A percentile compares a stretch with the other conserved stretches of the same genome.
Conservation (phyloP, 2,329 filamentous ascomycete species). For the Plenodomus biglobosus region DNA sequence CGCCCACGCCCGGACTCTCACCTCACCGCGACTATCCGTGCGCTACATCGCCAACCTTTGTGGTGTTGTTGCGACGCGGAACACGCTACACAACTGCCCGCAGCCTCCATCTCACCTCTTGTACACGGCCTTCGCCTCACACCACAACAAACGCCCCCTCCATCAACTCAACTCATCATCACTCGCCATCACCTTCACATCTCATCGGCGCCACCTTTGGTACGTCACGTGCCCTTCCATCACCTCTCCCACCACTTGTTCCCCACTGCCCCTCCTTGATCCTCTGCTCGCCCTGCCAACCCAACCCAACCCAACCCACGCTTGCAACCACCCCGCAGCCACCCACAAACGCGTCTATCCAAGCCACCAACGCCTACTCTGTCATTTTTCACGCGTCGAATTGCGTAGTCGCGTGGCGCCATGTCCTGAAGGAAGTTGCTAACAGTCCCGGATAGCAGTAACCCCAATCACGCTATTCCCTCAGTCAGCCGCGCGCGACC, state of each 20-base stretch:
- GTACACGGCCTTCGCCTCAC: slow-evolving; percentile 18
- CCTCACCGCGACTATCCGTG: slow-evolving; percentile 24
- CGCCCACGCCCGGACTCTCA: slow-evolving; percentile 15
- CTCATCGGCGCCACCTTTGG: slow-evolving; percentile 29
- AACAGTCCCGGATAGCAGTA: slow-evolving; percentile 16
- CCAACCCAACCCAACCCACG: slow-evolving; percentile 27
- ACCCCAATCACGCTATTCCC: slow-evolving; percentile 9
- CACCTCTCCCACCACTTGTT: slow-evolving; percentile 32
- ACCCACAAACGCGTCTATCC: slow-evolving; percentile 16
- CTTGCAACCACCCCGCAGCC: slow-evolving; percentile 12
- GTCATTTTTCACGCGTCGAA: slow-evolving; percentile 18
- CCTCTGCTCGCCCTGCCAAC: slow-evolving; percentile 15
- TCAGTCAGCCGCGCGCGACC: slow-evolving; percentile 26
- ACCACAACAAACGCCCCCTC: slow-evolving; percentile 20
- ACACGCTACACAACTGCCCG: slow-evolving; percentile 21
- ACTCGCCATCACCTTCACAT: slow-evolving; percentile 12
- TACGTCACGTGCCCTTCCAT: slow-evolving; percentile 41
- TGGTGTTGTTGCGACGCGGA: slow-evolving; percentile 21
- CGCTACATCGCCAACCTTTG: slow-evolving; percentile 21
- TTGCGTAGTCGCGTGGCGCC: slow-evolving; percentile 18
- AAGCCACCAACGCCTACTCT: slow-evolving; percentile 1
- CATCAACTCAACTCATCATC: slow-evolving; percentile 32
- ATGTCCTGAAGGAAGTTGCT: slow-evolving; percentile 14
- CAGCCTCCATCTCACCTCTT: slow-evolving; percentile 14
- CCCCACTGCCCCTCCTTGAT: slow-evolving; percentile 22